phyloP scores from a whole-genome alignment of 306 rosid species.

The apple (Malus domestica) region ASM211411v1 NC_041798.1:11939501-11940000 shows the following conservation, averaged over 20 bases:
- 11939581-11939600: conserved; percentile 85
- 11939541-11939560: conserved; percentile 82
- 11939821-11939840: conserved; percentile 81
- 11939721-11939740: conserved; percentile 82
- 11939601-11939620: conserved; percentile 67
- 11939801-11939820: conserved; percentile 72
- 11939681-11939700: conserved; percentile 82
- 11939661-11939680: conserved; percentile 74
- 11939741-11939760: conserved; percentile 57
- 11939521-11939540: conserved; percentile 96
- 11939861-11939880: conserved; percentile 75
- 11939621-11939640: conserved; percentile 93
- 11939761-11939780: conserved; percentile 74
- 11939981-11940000: background rate
- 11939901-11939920: conserved; percentile 6
- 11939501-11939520: conserved; percentile 82
- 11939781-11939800: conserved; percentile 77
- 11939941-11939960: conserved; percentile 9
- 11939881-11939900: conserved; percentile 62
- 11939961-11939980: background rate
- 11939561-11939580: conserved; percentile 79
- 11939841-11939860: conserved; percentile 58
- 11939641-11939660: conserved; percentile 83
- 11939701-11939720: conserved; percentile 83
- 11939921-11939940: conserved; percentile 2